These are phyloP conservation scores for Suillus lakei DNA, from an alignment of 768 basidiomycete genomes.

Conservation along the genomic window DNA sequence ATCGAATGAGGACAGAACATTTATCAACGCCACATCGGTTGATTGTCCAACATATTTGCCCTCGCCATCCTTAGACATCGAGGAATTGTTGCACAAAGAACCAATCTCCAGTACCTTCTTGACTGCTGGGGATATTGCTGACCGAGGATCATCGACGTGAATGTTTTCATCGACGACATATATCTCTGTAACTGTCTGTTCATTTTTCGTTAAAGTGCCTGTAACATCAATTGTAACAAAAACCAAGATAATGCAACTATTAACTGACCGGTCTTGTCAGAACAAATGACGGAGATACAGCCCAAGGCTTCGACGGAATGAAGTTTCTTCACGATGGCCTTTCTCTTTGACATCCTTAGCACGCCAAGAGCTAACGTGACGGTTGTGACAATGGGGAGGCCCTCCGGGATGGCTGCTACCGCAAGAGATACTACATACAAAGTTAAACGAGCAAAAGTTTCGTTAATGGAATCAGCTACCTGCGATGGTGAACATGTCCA, in stretches of 20 bases:
- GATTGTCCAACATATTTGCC: constrained; percentile 84
- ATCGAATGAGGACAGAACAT: constrained; percentile 71
- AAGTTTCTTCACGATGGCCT: constrained; percentile 96
- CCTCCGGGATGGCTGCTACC: constrained; percentile 98
- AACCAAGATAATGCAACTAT: too few relatives aligned
- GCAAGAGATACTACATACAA: constrained; percentile 82
- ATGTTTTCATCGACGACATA: constrained; percentile 87
- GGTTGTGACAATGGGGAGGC: constrained; percentile 94
- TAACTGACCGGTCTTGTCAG: constrained; percentile 87
- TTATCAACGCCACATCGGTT: constrained; percentile 91
- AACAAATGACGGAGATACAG: constrained; percentile 96
- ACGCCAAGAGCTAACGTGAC: constrained; percentile 96
- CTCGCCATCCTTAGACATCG: constrained; percentile 62
- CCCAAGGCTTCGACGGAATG: constrained; percentile 95
- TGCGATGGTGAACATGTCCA: constrained; percentile 99
- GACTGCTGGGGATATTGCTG: constrained; percentile 65
- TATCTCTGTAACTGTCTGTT: constrained; percentile 90
- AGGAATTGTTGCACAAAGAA: constrained; percentile 89
- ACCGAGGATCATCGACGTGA: constrained; percentile 55
- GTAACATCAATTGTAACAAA: constrained; percentile 1
- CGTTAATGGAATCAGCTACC: constrained; percentile 52
- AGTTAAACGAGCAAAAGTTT: constrained; percentile 7
- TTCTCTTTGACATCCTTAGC: constrained; percentile 89
- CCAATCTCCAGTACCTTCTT: constrained; percentile 81
- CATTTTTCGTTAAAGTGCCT: constrained; percentile 94